Base-by-base conservation (phyloP, 345 rosid species). In the Hibiscus mutabilis region DNA sequence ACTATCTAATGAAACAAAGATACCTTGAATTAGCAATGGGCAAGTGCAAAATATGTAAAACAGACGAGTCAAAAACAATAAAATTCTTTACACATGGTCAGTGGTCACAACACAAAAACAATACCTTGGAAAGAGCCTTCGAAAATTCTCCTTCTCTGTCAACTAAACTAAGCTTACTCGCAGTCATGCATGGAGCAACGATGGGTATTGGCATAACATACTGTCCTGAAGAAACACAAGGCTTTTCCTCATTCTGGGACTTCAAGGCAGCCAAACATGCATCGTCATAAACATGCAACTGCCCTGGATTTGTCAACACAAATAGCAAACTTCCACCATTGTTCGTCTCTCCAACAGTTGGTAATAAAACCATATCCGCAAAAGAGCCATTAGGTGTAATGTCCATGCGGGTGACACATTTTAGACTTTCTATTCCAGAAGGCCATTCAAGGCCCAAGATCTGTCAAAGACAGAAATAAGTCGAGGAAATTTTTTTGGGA, bases 341-440 rank as follows among this genome's bases (percentile, higher is more conserved):
- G 53, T 62, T 76, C 66, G 66, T 79, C 64, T 76, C 68, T 62
- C 86, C 77, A 62, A 75, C 78, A 74, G 82, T 79, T 27, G 92
- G 84, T 74, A 89, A 75, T 69, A 93, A 79, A 75, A 88, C 85
- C 91, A 88, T 88, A 79, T 93, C 97, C 67, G 89, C 92, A 79
- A 89, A 91, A 71, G 92, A 86, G 72, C 98, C 91, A 68, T 73
- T 78, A 52, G 87, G 93, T 77, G 83, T 79, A 79, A 91, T 82
- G 82, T 91, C 96, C 64, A 76, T 76, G 40, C 89, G 93, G 78
- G 81, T 81, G 52, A 80, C 64, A 77, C 92, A 90, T 82, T 80
- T 86, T 79, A 91, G 67, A 67, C 79, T 79, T 79, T 86, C 89
- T 78, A 82, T 49, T 77, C 86, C 85, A 76, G 86, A 84, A 62